Evolutionary conservation across 306 rosid species (phyloP).

Genomic region (Macrotyloma uniflorum): DNA sequence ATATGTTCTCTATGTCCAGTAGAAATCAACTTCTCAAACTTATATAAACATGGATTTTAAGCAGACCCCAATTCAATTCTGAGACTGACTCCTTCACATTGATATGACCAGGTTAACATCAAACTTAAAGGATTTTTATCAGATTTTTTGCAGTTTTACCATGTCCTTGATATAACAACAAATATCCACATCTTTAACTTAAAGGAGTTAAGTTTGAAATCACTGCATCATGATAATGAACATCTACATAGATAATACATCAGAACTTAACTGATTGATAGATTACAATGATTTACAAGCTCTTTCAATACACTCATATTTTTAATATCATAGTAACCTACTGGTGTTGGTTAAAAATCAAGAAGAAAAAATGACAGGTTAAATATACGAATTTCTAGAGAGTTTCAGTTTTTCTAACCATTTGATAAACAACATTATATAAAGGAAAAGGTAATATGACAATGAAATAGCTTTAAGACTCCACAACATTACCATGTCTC

Average conservation of each 20-base stretch:
- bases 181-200: constrained; percentile 14
- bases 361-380: constrained; percentile 19
- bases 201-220: not conserved
- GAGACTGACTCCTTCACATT: constrained; percentile 23
- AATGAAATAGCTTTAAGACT: constrained; percentile 17
- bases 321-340: constrained; percentile 4
- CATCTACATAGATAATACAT: not conserved
- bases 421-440: constrained; percentile 14
- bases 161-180: not conserved
- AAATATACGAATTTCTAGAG: not conserved
- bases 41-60: constrained; percentile 11
- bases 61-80: not conserved
- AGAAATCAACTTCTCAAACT: constrained; percentile 11
- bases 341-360: not conserved
- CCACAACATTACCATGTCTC: constrained; percentile 53
- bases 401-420: constrained; percentile 13
- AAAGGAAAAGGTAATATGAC: constrained; percentile 24
- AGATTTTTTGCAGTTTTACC: constrained; percentile 4
- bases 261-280: constrained; percentile 1
- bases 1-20: constrained; percentile 24
- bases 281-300: not conserved
- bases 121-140: not conserved
- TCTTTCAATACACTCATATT: constrained; percentile 19
- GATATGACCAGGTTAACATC: constrained; percentile 8
- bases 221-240: not conserved